phyloP scores from a whole-genome alignment of 805 yeast species.

The Candida easanensis region DNA sequence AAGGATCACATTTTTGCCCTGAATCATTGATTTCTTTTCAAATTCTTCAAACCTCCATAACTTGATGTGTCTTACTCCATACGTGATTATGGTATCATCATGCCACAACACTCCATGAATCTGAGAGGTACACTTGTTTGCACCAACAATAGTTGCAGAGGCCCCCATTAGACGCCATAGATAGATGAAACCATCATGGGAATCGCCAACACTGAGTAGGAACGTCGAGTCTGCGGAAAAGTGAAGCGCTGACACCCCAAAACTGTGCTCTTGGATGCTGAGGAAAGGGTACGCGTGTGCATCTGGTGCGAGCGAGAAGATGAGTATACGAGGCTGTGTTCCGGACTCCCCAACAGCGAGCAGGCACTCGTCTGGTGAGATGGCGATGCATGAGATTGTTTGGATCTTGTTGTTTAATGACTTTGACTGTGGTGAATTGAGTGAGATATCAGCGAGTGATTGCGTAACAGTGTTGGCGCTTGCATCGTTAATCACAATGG shows the following conservation, averaged over 20 bases:
- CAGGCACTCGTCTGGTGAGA: conserved; percentile 50
- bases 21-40: conserved; percentile 33
- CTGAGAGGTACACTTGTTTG: conserved; percentile 61
- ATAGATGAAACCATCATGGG: conserved; percentile 65
- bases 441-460: conserved; percentile 11
- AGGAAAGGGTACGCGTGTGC: conserved; percentile 48
- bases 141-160: conserved; percentile 38
- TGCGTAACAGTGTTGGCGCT: conserved; percentile 9
- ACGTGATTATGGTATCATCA: conserved; percentile 45
- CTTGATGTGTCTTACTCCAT: conserved; percentile 60
- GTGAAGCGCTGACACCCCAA: conserved; percentile 53
- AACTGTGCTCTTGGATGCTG: conserved; percentile 58
- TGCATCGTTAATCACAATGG: conserved; percentile 12
- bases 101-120: conserved; percentile 58
- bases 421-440: conserved; percentile 14
- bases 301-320: conserved; percentile 55
- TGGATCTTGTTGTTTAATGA: conserved; percentile 39
- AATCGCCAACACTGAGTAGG: conserved; percentile 61
- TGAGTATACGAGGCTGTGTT: conserved; percentile 59
- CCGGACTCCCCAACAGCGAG: conserved; percentile 74
- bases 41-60: conserved; percentile 51
- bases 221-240: conserved; percentile 58
- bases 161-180: conserved; percentile 49
- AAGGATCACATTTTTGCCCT: conserved; percentile 59
- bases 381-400: conserved; percentile 53